phyloP scores from a whole-genome alignment of 495 filamentous ascomycete genomes.

The Penicillium argentinense region DNA sequence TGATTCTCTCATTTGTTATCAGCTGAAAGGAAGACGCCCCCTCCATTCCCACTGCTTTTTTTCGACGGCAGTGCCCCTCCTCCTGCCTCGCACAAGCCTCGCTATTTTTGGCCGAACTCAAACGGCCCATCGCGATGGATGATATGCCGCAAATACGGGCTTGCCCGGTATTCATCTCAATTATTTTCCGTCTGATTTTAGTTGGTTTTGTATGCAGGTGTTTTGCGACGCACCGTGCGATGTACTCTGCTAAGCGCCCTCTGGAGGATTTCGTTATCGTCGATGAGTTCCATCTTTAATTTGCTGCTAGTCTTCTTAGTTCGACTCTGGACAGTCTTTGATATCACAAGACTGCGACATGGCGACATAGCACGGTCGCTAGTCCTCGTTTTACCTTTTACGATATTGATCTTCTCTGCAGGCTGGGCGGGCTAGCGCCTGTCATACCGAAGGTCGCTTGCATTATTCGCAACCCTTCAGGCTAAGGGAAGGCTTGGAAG shows the following conservation, averaged over 20 bases:
- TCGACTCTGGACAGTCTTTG: not conserved
- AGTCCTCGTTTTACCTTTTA: not conserved
- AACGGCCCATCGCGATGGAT: not conserved
- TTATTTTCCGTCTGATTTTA: too few species aligned
- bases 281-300: too few species aligned
- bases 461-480: not conserved
- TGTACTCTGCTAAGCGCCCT: too few species aligned
- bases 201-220: too few species aligned
- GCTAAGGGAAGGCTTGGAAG: not conserved
- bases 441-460: not conserved
- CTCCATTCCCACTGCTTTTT: not conserved
- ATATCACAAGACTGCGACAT: slow-evolving; percentile 21
- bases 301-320: too few species aligned
- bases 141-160: not conserved
- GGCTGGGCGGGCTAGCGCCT: slow-evolving; percentile 2
- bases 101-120: slow-evolving; percentile 21
- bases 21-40: slow-evolving; percentile 16
- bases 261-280: too few species aligned
- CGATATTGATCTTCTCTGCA: not conserved
- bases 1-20: slow-evolving; percentile 24
- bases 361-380: slow-evolving; percentile 2
- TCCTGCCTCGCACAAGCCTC: not conserved
- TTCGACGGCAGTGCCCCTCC: not conserved
- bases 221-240: too few species aligned
- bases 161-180: too few species aligned